Base-by-base conservation (phyloP, 352 stramenopile species). In the Thraustochytrium striatum region DNA sequence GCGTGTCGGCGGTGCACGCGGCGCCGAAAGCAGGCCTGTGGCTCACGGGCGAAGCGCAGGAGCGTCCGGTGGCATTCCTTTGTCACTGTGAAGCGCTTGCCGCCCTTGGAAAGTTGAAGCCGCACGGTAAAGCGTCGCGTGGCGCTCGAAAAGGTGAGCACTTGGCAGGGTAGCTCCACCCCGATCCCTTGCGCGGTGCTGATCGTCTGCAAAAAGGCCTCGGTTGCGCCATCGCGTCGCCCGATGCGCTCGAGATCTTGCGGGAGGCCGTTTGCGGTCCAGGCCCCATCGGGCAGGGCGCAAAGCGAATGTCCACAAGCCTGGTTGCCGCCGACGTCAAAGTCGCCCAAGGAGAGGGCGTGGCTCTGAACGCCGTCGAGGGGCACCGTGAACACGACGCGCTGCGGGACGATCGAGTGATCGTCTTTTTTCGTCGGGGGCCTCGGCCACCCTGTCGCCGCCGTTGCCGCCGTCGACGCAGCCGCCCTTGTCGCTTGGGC, bases 141-240 rank as follows among this genome's bases (percentile, higher is more conserved):
- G 25, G n/a, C 35, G 3, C n/a, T 3, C n/a, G 72, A 47, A 32
- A 38, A 69, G 9, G 16, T 28, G 5, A 30, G 19, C 21, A 79
- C 69, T 11, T 79, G 52, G 36, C 69, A 79, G n/a, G 69, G 69
- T 5, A 79, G 35, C 55, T 79, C 50, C 19, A 73, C 32, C 3
- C 16, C 3, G 28, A 79, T 36, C 16, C 5, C 39, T 30, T 50
- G 52, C 0, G 39, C 30, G 0, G 52, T 38, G 36, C 50, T 79
- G 39, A 69, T 55, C 7, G 50, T 79, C 28, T 79, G 69, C 55
- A 79, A 50, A 16, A 79, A 69, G 19, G 69, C 69, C 19, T 47
- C 50, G 9, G 69, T 79, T 11, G n/a, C 11, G 3, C 69, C 69
- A 3, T 53, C 2, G 0, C 28, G 2, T n/a, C 69, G 50, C 16